phyloP scores from a whole-genome alignment of 2,329 filamentous ascomycete genomes.

The Metarhizium album region DNA sequence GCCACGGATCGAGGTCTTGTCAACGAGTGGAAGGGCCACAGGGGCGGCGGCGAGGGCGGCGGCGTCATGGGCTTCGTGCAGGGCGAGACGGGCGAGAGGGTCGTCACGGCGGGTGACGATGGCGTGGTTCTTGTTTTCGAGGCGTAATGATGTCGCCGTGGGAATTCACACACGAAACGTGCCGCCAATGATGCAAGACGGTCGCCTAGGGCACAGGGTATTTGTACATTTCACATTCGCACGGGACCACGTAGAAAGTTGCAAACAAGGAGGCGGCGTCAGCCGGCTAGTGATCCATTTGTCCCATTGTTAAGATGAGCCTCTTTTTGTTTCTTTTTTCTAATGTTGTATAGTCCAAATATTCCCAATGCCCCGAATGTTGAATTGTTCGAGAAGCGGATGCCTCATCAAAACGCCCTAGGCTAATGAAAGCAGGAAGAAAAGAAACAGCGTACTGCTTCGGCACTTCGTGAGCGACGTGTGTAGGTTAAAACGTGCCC shows the following conservation, averaged over 20 bases:
- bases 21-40: constrained; percentile 84
- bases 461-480: background rate
- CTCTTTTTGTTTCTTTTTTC: too few relatives aligned
- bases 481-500: background rate
- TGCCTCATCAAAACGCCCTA: background rate
- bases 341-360: background rate
- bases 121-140: constrained; percentile 58
- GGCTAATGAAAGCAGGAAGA: constrained; percentile 4
- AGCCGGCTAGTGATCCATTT: background rate
- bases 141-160: constrained; percentile 22
- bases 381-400: constrained; percentile 8
- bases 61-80: constrained; percentile 89
- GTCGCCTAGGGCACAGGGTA: too few relatives aligned
- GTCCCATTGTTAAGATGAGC: constrained; percentile 15
- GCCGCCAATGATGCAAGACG: background rate
- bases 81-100: constrained; percentile 56
- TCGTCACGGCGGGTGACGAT: constrained; percentile 90
- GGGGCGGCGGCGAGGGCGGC: constrained; percentile 74
- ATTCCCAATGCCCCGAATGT: constrained; percentile 11
- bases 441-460: background rate
- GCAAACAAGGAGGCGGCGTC: background rate
- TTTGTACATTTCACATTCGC: too few relatives aligned
- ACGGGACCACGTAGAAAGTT: background rate
- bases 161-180: background rate
- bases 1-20: constrained; percentile 53